Base-by-base conservation (phyloP, 805 yeast genomes). In the Myxozyma lipomycoides region DNA sequence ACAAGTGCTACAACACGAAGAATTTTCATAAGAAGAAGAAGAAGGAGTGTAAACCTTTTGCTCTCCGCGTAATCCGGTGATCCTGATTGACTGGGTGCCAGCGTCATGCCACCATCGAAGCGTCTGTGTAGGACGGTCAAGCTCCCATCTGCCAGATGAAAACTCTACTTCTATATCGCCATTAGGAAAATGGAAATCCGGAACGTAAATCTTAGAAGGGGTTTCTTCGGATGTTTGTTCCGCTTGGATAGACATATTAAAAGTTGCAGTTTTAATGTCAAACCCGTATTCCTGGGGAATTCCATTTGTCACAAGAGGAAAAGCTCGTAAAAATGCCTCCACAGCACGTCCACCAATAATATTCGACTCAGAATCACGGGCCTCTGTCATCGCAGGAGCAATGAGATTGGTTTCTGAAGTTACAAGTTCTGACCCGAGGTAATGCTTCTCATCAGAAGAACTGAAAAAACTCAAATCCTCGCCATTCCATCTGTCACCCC, bases 401-500 rank as follows among this genome's bases (percentile, higher is more conserved):
- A 46, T 46, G 35, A 48, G 38, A 15, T 45, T 39, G 3, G 46
- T 15, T 22, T 43, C 45, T 21, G 56, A 52, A 6, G 36, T 21
- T 2, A 46, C 25, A 7, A 12, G 12, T 5, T 12, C n/a, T 3
- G 35, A 25, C 9, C 28, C 19, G 15, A 41, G 18, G 12, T 36
- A 18, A 12, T 18, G 49, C 21, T 30, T 25, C 2, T 41, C 43
- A 23, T 57, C 55, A 6, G 56, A 48, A 10, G 12, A 68, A 1
- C 93, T 83, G 84, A 84, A 91, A 49, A 91, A 78, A 0, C 96
- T 86, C 65, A 91, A 83, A 67, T 91, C 98, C 64, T 91, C 98
- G 59, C 88, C 82, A 62, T 91, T 91, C 95, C 97, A 91, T 23
- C 76, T 66, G 67, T 91, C 98, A 0, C 98, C 98, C 83, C 86